A percentile compares a stretch with the other conserved stretches of the same genome.
Conservation (phyloP, 768 basidiomycete species). For the Hypsizygus marmoreus region DNA sequence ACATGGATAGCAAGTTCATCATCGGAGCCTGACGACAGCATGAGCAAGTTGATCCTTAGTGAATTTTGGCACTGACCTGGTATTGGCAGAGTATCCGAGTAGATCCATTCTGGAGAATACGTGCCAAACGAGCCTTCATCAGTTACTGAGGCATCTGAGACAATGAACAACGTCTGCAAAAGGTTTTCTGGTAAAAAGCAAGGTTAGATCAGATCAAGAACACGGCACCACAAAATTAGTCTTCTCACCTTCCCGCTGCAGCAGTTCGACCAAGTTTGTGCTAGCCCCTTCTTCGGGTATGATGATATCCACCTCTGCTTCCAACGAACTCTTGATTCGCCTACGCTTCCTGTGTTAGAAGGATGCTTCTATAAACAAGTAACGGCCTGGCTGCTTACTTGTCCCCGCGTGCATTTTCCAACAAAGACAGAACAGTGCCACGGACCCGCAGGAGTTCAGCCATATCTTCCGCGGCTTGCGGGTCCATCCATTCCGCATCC, state of each 20-base stretch:
- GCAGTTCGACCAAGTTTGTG: slow-evolving; percentile 29
- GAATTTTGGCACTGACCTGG: slow-evolving; percentile 39
- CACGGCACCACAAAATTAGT: too few species aligned
- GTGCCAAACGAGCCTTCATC: slow-evolving; percentile 45
- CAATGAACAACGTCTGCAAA: slow-evolving; percentile 77
- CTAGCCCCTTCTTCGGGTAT: slow-evolving; percentile 40
- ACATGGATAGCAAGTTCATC: slow-evolving; percentile 50
- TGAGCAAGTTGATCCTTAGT: background rate
- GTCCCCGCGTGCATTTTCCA: slow-evolving; percentile 75
- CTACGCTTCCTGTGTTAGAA: slow-evolving; percentile 36
- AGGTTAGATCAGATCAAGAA: too few species aligned
- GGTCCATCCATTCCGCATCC: slow-evolving; percentile 64
- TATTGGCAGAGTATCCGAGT: slow-evolving; percentile 42
- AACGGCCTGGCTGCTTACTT: slow-evolving; percentile 53
- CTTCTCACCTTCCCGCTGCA: slow-evolving; percentile 48
- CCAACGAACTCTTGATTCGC: slow-evolving; percentile 71
- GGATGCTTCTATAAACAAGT: background rate
- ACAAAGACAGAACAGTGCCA: slow-evolving; percentile 56
- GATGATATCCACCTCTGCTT: slow-evolving; percentile 72
- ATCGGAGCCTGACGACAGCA: slow-evolving; percentile 24
- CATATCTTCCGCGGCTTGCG: slow-evolving; percentile 63
- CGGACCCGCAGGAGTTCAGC: slow-evolving; percentile 60
- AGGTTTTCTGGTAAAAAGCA: slow-evolving; percentile 48
- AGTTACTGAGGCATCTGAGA: slow-evolving; percentile 65
- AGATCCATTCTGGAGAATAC: slow-evolving; percentile 49